Conservation (phyloP, 148 eudicot genomes). For the Amaranthus hypochondriacus region DNA sequence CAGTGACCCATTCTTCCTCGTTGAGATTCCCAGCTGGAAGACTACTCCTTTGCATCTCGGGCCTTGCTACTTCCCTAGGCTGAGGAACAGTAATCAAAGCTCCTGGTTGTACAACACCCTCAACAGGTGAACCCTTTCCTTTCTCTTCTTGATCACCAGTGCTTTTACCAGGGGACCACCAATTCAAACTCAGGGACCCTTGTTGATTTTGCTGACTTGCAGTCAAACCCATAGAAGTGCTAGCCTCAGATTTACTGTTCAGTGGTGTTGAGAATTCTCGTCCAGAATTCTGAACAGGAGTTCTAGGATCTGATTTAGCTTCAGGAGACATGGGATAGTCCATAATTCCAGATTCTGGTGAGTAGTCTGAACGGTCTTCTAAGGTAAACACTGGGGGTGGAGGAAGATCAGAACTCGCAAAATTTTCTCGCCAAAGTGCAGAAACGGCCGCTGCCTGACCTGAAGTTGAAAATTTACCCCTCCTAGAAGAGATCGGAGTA, state of each 20-base stretch:
- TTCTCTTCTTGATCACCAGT: conserved; percentile 66
- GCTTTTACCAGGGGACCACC: conserved; percentile 78
- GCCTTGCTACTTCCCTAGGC: conserved; percentile 91
- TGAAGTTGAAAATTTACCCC: conserved; percentile 75
- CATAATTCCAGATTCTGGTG: conserved; percentile 70
- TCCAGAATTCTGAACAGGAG: conserved; percentile 36
- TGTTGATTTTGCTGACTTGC: conserved; percentile 55
- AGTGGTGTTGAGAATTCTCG: conserved; percentile 51
- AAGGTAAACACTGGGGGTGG: conserved; percentile 90
- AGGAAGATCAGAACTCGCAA: conserved; percentile 76
- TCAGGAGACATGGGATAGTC: conserved; percentile 80
- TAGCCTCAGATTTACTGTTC: conserved; percentile 56
- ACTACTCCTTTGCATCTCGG: conserved; percentile 65
- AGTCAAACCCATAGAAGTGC: conserved; percentile 51
- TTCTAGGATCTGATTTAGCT: conserved; percentile 63
- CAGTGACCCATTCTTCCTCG: conserved; percentile 98
- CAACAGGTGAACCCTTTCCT: conserved; percentile 89
- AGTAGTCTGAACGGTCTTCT: conserved; percentile 82
- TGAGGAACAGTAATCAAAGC: conserved; percentile 81
- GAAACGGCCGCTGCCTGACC: conserved; percentile 97
- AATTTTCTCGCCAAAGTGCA: conserved; percentile 93
- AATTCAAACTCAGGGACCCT: conserved; percentile 47
- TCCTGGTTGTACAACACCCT: conserved; percentile 79
- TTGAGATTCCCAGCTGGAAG: conserved; percentile 56
- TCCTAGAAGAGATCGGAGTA: conserved; percentile 65